Conservation (phyloP, 177 flowering plant species). For the Vitis hybrid region DNA sequence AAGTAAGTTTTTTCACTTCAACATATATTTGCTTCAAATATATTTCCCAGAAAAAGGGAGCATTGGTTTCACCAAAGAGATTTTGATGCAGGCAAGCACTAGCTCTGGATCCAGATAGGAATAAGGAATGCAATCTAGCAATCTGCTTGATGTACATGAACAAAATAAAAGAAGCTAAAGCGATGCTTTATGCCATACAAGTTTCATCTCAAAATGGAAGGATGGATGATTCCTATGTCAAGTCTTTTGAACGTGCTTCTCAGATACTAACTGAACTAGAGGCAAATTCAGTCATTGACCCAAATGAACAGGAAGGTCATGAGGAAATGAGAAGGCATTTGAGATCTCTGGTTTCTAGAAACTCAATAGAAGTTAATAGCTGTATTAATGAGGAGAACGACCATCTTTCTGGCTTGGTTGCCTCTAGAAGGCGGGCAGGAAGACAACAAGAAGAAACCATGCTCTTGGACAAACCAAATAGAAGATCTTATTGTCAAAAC, state of each 20-base stretch:
- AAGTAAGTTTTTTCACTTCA: constrained; percentile 31
- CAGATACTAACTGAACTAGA: constrained; percentile 56
- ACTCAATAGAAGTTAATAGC: constrained; percentile 4
- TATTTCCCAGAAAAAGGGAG: background rate
- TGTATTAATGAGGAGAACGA: constrained; percentile 8
- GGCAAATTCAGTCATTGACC: constrained; percentile 10
- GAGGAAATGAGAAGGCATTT: constrained; percentile 11
- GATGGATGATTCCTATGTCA: constrained; percentile 54
- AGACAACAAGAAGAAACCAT: constrained; percentile 1
- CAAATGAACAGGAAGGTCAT: constrained; percentile 6
- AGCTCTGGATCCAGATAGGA: constrained; percentile 64
- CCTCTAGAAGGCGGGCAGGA: constrained; percentile 8
- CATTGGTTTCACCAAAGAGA: background rate
- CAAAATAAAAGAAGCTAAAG: constrained; percentile 63
- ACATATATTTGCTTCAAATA: background rate
- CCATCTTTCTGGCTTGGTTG: background rate
- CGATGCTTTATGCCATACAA: constrained; percentile 44
- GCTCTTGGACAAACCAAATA: constrained; percentile 7
- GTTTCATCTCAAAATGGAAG: constrained; percentile 29
- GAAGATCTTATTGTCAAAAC: background rate
- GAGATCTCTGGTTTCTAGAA: constrained; percentile 11
- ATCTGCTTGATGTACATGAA: constrained; percentile 75
- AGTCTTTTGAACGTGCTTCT: constrained; percentile 72
- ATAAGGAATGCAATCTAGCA: constrained; percentile 88
- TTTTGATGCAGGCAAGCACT: constrained; percentile 67